phyloP scores from a whole-genome alignment of 2,329 filamentous ascomycete genomes.

The Sporothrix mexicana region DNA sequence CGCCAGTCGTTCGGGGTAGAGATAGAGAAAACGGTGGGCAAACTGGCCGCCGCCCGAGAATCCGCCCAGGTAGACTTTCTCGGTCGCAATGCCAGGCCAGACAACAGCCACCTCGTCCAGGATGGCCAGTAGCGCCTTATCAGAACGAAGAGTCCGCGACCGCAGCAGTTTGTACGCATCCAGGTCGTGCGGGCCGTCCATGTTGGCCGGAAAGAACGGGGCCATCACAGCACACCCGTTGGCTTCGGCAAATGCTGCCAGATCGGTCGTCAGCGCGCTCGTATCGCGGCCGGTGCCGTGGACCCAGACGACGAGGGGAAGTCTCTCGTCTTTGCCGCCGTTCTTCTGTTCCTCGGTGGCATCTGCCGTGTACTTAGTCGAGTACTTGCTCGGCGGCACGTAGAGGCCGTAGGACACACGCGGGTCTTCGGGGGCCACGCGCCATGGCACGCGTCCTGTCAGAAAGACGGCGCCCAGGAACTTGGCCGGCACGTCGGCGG shows the following conservation, averaged over 20 bases:
- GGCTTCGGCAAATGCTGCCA: conserved; percentile 8
- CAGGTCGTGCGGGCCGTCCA: conserved; percentile 20
- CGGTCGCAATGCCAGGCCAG: conserved; percentile 23
- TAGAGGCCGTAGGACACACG: conserved; percentile 16
- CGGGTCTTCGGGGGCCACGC: conserved; percentile 16
- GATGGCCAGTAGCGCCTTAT: conserved; percentile 9
- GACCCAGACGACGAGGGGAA: conserved; percentile 21
- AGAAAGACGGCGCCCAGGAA: conserved; percentile 1
- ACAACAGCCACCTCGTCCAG: conserved; percentile 10
- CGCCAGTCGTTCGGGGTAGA: conserved; percentile 17
- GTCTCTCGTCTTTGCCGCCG: neutral
- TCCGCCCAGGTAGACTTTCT: conserved; percentile 4
- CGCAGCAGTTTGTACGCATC: conserved; percentile 23
- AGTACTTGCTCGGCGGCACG: conserved; percentile 15
- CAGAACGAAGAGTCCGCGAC: conserved; percentile 2
- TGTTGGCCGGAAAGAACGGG: conserved; percentile 24
- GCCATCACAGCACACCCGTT: conserved; percentile 23
- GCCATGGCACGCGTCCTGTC: conserved; percentile 20
- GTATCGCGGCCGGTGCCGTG: conserved; percentile 15
- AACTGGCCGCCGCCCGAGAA: conserved; percentile 27
- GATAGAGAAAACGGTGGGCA: conserved; percentile 23
- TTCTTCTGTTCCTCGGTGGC: neutral
- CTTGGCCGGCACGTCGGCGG: conserved; percentile 18
- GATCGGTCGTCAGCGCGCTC: neutral
- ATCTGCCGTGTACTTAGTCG: conserved; percentile 11